phyloP scores from a whole-genome alignment of 495 filamentous ascomycete genomes.

The Xylaria nigripes region DNA sequence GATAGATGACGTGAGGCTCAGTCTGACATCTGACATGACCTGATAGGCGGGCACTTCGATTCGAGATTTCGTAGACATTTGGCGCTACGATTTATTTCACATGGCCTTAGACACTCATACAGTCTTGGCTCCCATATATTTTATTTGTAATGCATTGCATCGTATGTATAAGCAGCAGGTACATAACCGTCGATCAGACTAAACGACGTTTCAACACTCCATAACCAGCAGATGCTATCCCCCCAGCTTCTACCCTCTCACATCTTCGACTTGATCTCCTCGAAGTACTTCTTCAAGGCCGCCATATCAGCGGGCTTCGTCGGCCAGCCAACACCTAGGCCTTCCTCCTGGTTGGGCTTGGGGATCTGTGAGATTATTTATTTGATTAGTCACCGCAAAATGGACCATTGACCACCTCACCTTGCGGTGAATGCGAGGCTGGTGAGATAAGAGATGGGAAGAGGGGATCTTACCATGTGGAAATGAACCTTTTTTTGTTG shows the following conservation, averaged over 20 bases:
- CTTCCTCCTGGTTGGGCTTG: conserved; percentile 81
- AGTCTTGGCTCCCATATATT: not conserved
- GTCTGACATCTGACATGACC: not conserved
- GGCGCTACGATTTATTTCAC: not conserved
- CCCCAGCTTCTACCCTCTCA: conserved; percentile 34
- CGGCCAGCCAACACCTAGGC: conserved; percentile 76
- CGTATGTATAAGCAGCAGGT: not conserved
- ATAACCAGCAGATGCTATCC: not conserved
- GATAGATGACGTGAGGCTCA: not conserved
- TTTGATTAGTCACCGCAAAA: conserved; percentile 3
- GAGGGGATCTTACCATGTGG: conserved; percentile 65
- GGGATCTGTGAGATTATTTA: conserved; percentile 62
- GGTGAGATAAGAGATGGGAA: not conserved
- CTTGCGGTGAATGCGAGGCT: too few species aligned
- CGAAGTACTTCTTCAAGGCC: conserved; percentile 65
- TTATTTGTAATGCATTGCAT: not conserved
- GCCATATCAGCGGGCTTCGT: conserved; percentile 71
- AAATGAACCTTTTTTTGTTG: conserved; percentile 63
- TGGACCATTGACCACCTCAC: too few species aligned
- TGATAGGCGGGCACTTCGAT: not conserved
- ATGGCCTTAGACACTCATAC: not conserved
- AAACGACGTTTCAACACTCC: not conserved
- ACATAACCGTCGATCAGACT: not conserved
- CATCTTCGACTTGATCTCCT: conserved; percentile 85
- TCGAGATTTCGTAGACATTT: not conserved